Base-by-base conservation (phyloP, 768 basidiomycete genomes). In the Strobilomyces echinocephalus region DNA sequence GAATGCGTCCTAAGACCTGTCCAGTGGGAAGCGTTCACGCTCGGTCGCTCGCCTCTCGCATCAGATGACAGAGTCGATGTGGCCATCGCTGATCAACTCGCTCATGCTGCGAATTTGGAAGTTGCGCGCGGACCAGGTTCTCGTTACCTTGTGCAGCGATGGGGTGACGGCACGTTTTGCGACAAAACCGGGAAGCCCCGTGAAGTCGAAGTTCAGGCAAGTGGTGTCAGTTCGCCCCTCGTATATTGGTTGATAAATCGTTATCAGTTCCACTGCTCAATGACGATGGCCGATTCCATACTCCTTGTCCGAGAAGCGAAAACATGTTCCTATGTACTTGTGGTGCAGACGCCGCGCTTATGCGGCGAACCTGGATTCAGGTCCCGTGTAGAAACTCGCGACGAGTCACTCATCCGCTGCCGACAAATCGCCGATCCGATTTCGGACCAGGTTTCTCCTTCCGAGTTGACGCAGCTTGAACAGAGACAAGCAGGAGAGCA, bases 281-380 rank as follows among this genome's bases (percentile, higher is more conserved):
- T 92, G 90, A 88, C 89, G 49, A 91, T 89, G 76, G 83, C 89
- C 39, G 94, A 97, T 73, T 83, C 81, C 34, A 91, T 97, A 61
- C 79, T 90, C 50, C 87, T 94, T 65, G 85, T 97, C 65, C 94
- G 95, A 68, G 94, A 97, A 76, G 80, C 91, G 34, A 88, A 88
- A 67, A 95, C 90, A 36, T 99, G 97, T 72, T 84, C 88, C 58
- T 98, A 99, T 68, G 84, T 97, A 42, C 77, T 98, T 47, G 87
- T 97, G 59, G 84, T 98, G 53, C 89, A 97, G 68, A 97, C 95
- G 0, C 95, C 97, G 33, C 88, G 93, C 51, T 78, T 99, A 18
- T 98, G 97, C 65, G 83, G 85, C 54, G 87, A 95, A 62, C 94
- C 94, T 16, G 91, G 94, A 11, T 98, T 99, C 76, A 87, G 81